A percentile compares a stretch with the other conserved stretches of the same genome.
These are phyloP conservation scores for Lasiodiplodia theobromae DNA, from an alignment of 2,329 filamentous ascomycete species.

Conservation along the genomic window DNA sequence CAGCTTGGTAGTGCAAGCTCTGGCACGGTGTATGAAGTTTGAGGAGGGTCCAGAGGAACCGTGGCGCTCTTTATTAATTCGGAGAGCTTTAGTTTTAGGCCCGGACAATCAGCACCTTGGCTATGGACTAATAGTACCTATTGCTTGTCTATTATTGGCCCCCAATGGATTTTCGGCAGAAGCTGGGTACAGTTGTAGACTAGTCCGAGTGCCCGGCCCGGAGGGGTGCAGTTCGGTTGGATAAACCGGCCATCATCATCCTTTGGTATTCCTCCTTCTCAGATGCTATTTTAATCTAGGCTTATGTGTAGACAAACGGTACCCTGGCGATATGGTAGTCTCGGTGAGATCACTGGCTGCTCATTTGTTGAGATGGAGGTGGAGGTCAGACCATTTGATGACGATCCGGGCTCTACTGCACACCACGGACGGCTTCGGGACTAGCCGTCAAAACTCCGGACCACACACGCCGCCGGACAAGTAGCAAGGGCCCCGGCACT, in stretches of 20 bases:
- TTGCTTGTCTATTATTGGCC: not conserved
- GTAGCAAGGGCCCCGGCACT: not conserved
- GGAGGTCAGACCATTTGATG: not conserved
- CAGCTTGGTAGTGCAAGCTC: not conserved
- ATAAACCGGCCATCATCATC: not conserved
- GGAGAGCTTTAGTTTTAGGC: not conserved
- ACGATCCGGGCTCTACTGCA: slow-evolving; percentile 5
- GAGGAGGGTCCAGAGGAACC: not conserved
- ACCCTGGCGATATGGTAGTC: too few species aligned
- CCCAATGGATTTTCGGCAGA: not conserved
- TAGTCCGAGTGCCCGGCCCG: slow-evolving; percentile 15
- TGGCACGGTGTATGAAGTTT: not conserved
- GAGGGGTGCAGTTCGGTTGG: not conserved
- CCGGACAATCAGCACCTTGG: not conserved
- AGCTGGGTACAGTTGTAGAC: not conserved
- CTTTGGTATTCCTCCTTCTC: not conserved
- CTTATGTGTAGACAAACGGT: not conserved
- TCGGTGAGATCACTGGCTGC: not conserved
- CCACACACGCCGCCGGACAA: too few species aligned
- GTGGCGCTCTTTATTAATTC: not conserved
- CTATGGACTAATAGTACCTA: not conserved
- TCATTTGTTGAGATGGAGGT: slow-evolving; percentile 1
- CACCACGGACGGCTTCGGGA: not conserved
- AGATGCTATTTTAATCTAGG: not conserved
- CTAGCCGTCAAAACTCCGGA: not conserved